Conservation (phyloP, 2,329 filamentous ascomycete genomes). For the Neonectria coccinea region DNA sequence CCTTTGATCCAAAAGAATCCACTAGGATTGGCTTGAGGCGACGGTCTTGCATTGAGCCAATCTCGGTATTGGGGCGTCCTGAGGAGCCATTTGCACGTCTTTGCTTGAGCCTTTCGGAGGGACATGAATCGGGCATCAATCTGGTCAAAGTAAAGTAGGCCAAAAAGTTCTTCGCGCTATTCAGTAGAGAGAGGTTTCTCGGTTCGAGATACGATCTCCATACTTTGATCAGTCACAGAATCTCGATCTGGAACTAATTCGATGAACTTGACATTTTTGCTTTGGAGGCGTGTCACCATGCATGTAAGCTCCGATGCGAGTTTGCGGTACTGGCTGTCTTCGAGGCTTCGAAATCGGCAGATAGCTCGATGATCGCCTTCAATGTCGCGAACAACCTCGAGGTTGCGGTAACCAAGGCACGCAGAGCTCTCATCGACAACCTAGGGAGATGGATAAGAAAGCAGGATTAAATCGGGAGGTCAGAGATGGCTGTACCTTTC, state of each 20-base stretch:
- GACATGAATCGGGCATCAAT: constrained; percentile 15
- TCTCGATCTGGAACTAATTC: neutral
- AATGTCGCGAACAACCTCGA: constrained; percentile 51
- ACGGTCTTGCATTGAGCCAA: neutral
- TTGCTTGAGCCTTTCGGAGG: constrained; percentile 13
- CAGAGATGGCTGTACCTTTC: constrained; percentile 1
- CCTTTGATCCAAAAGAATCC: constrained; percentile 61
- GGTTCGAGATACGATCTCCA: too few species aligned
- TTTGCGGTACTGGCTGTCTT: constrained; percentile 49
- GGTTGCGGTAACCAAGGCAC: constrained; percentile 44
- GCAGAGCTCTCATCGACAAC: constrained; percentile 54
- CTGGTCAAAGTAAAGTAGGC: constrained; percentile 19
- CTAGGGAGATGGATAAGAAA: too few species aligned
- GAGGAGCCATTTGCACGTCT: constrained; percentile 30
- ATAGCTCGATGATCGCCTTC: constrained; percentile 50
- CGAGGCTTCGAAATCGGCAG: constrained; percentile 47
- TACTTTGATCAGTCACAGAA: too few species aligned
- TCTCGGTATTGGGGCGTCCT: neutral
- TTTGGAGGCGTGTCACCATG: neutral
- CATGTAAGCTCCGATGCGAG: constrained; percentile 37
- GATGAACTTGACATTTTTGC: neutral
- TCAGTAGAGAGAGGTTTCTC: too few species aligned
- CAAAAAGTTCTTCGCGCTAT: too few species aligned
- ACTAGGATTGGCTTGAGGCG: neutral
- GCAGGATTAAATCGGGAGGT: too few species aligned